Evolutionary conservation across 768 basidiomycete genomes (phyloP).

Genomic region (Calvatia gigantea): DNA sequence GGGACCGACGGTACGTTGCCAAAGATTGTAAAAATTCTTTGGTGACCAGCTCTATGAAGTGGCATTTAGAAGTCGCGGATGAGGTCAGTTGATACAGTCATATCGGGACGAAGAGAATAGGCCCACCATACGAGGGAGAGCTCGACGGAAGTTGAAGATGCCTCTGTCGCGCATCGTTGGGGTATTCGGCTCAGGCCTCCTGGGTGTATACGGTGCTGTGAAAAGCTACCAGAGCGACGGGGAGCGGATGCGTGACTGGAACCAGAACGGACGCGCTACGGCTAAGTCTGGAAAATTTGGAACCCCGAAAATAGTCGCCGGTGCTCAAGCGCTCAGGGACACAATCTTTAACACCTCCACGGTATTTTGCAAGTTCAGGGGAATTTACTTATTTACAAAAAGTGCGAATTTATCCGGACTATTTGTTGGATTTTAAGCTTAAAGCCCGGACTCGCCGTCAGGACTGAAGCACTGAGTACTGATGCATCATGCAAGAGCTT

Average conservation of each 20-base stretch:
- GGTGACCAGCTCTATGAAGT: constrained; percentile 76
- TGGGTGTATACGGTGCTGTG: neutral
- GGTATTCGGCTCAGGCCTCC: neutral
- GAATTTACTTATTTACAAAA: too few relatives aligned
- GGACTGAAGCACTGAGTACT: too few relatives aligned
- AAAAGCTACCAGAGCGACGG: neutral
- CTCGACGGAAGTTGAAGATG: constrained; percentile 37
- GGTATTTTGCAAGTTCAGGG: too few relatives aligned
- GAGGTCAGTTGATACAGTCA: neutral
- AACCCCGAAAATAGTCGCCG: neutral
- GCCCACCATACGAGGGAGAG: constrained; percentile 79
- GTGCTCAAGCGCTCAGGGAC: neutral
- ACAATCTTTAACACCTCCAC: too few relatives aligned
- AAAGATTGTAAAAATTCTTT: constrained; percentile 87
- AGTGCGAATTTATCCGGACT: too few relatives aligned
- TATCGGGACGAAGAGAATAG: neutral
- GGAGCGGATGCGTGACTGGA: neutral
- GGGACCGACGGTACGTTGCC: constrained; percentile 62
- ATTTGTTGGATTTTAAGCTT: too few relatives aligned
- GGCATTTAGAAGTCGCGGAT: neutral
- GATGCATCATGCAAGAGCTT: too few relatives aligned
- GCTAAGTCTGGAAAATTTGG: constrained; percentile 3
- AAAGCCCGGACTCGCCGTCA: too few relatives aligned
- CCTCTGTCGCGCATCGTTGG: constrained; percentile 37
- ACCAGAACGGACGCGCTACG: neutral